Percentiles rank a stretch among this genome's conserved stretches.
These are phyloP conservation scores for Mycena belliarum DNA, from an alignment of 768 basidiomycete genomes.

Conservation along the genomic window DNA sequence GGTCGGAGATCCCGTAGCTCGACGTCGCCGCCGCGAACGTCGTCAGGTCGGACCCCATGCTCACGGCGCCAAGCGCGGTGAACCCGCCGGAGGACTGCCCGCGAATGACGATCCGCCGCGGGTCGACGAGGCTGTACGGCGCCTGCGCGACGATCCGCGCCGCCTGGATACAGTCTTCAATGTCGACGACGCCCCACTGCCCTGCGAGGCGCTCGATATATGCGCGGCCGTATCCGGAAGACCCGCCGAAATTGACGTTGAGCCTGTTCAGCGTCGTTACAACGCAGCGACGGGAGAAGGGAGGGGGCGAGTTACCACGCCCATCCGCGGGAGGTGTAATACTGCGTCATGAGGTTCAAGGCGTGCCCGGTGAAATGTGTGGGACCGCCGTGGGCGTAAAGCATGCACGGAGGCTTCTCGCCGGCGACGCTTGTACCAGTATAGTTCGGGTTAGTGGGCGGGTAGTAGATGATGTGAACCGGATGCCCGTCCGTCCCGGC, in stretches of 20 bases:
- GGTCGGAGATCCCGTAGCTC: conserved; percentile 67
- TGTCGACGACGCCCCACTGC: conserved; percentile 61
- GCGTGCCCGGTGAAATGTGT: conserved; percentile 49
- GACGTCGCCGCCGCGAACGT: conserved; percentile 67
- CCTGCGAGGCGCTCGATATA: conserved; percentile 46
- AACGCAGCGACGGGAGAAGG: neutral
- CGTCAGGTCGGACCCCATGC: conserved; percentile 39
- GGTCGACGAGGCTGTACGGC: conserved; percentile 58
- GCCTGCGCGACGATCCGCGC: conserved; percentile 38
- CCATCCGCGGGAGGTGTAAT: conserved; percentile 71
- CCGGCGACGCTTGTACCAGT: conserved; percentile 43
- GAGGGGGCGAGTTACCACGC: conserved; percentile 54
- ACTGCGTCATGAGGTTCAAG: conserved; percentile 56
- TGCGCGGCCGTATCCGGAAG: conserved; percentile 54
- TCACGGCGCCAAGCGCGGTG: conserved; percentile 56
- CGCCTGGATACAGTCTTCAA: conserved; percentile 51
- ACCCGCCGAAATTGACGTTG: conserved; percentile 64
- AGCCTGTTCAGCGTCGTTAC: conserved; percentile 33
- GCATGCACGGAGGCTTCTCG: conserved; percentile 69
- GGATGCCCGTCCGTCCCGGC: conserved; percentile 34
- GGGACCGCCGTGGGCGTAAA: conserved; percentile 74
- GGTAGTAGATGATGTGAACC: conserved; percentile 65
- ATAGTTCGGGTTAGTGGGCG: conserved; percentile 67
- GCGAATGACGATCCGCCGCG: conserved; percentile 63
- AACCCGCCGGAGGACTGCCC: conserved; percentile 77